Conservation (phyloP, 192 early-diverging fungal genomes). For the Entomortierella chlamydospora region DNA sequence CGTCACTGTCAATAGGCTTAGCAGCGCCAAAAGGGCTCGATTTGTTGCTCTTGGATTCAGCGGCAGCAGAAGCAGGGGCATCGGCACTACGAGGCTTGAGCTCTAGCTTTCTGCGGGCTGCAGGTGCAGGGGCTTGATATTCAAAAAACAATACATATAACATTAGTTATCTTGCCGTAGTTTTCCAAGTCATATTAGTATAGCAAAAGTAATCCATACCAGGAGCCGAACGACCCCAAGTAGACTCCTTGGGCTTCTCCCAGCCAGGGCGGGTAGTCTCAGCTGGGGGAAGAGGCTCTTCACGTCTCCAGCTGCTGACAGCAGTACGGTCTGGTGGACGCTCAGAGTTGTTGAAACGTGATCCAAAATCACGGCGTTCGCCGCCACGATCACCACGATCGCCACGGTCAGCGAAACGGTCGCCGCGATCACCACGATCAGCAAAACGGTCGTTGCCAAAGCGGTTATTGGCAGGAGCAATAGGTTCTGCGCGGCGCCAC, state of each 20-base stretch:
- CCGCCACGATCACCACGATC: slow-evolving; percentile 37
- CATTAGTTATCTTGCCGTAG: not conserved
- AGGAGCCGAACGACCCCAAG: slow-evolving; percentile 53
- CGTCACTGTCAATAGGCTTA: slow-evolving; percentile 69
- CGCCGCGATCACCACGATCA: slow-evolving; percentile 55
- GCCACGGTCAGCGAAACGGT: slow-evolving; percentile 55
- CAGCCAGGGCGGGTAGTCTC: slow-evolving; percentile 53
- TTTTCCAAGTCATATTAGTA: not conserved
- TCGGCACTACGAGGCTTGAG: slow-evolving; percentile 63
- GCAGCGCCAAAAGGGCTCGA: slow-evolving; percentile 74
- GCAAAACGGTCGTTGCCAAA: slow-evolving; percentile 57
- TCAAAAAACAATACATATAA: not conserved
- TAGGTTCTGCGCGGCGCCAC: slow-evolving; percentile 65
- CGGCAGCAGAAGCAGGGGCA: slow-evolving; percentile 25
- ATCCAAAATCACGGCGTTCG: slow-evolving; percentile 45
- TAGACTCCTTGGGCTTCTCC: slow-evolving; percentile 55
- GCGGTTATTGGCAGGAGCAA: slow-evolving; percentile 49
- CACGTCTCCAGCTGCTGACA: slow-evolving; percentile 53
- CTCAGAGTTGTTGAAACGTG: slow-evolving; percentile 46
- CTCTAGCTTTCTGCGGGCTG: slow-evolving; percentile 61
- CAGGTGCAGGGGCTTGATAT: slow-evolving; percentile 14
- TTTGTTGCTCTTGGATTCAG: slow-evolving; percentile 48
- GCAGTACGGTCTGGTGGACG: slow-evolving; percentile 51
- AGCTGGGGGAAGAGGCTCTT: slow-evolving; percentile 31
- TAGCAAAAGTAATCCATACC: slow-evolving; percentile 8